Percentiles rank a stretch among this genome's conserved stretches.
Conservation (phyloP, 2,329 filamentous ascomycete genomes). For the Cladosporium sp. region DNA sequence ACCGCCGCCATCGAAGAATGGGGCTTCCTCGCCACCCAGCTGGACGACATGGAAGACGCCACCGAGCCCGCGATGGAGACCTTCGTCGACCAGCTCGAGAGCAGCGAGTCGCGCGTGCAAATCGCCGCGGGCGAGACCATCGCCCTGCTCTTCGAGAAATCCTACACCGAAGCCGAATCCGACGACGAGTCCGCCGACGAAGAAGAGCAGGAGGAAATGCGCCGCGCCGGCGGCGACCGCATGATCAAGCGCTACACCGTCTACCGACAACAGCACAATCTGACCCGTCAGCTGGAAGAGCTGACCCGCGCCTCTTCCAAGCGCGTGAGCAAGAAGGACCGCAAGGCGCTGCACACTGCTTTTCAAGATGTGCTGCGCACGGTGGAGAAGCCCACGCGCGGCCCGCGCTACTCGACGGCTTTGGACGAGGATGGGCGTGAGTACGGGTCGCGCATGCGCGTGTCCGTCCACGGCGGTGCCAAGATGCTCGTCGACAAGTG, state of each 20-base stretch:
- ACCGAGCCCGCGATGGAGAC: conserved; percentile 72
- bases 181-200: conserved; percentile 44
- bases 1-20: conserved; percentile 72
- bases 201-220: conserved; percentile 44
- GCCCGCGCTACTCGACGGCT: conserved; percentile 63
- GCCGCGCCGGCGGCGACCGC: conserved; percentile 33
- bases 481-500: conserved; percentile 65
- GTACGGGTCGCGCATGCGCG: conserved; percentile 59
- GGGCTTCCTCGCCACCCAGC: conserved; percentile 73
- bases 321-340: conserved; percentile 62
- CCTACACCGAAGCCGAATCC: conserved; percentile 55
- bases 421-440: conserved; percentile 56
- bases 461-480: conserved; percentile 56
- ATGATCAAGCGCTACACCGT: conserved; percentile 63
- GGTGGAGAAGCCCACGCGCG: conserved; percentile 62
- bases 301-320: conserved; percentile 59
- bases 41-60: conserved; percentile 68
- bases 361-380: conserved; percentile 64
- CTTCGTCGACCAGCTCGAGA: conserved; percentile 82
- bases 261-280: conserved; percentile 60
- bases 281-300: conserved; percentile 56
- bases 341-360: conserved; percentile 61
- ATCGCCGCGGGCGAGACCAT: conserved; percentile 76
- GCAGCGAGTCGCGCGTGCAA: conserved; percentile 67
- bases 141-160: conserved; percentile 76